Percentiles rank a stretch among this genome's conserved stretches.
phyloP scores from a whole-genome alignment of 2,329 filamentous ascomycete genomes.

The Xylariaceae sp. region DNA sequence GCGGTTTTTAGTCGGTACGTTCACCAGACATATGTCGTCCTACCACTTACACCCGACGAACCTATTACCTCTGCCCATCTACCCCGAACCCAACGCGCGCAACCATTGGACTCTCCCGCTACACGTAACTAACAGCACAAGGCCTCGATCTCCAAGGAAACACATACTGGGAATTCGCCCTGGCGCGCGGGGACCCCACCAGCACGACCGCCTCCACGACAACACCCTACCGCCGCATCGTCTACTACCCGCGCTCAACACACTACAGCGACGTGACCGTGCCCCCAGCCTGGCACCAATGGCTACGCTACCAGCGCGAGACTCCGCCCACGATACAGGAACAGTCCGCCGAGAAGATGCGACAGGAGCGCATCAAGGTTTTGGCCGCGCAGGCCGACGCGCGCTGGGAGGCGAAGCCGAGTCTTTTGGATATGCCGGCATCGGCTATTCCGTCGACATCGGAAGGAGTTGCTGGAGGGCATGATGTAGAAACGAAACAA shows the following conservation, averaged over 20 bases:
- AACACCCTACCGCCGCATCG: constrained; percentile 52
- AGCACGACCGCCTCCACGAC: constrained; percentile 10
- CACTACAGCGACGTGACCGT: constrained; percentile 53
- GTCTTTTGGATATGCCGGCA: constrained; percentile 31
- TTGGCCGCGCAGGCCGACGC: constrained; percentile 59
- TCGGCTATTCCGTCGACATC: neutral
- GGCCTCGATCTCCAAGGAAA: constrained; percentile 61
- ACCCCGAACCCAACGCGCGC: no score
- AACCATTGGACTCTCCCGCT: no score
- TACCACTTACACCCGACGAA: neutral
- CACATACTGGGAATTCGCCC: constrained; percentile 64
- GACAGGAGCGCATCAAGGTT: constrained; percentile 49
- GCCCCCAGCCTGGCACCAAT: constrained; percentile 62
- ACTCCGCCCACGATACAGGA: constrained; percentile 53
- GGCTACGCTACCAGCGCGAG: constrained; percentile 56
- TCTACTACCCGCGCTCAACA: constrained; percentile 50
- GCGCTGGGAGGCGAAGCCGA: constrained; percentile 57
- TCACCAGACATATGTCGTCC: neutral
- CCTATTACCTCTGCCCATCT: no score
- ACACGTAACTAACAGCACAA: constrained; percentile 27
- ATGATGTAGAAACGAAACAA: constrained; percentile 11
- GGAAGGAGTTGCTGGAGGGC: neutral
- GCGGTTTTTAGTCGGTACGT: constrained; percentile 54
- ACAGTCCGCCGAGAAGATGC: constrained; percentile 48
- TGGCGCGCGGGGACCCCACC: constrained; percentile 36